Base-by-base conservation (phyloP, 1,284 basidiomycete genomes). In the Pseudozyma tsukubaensis region DNA sequence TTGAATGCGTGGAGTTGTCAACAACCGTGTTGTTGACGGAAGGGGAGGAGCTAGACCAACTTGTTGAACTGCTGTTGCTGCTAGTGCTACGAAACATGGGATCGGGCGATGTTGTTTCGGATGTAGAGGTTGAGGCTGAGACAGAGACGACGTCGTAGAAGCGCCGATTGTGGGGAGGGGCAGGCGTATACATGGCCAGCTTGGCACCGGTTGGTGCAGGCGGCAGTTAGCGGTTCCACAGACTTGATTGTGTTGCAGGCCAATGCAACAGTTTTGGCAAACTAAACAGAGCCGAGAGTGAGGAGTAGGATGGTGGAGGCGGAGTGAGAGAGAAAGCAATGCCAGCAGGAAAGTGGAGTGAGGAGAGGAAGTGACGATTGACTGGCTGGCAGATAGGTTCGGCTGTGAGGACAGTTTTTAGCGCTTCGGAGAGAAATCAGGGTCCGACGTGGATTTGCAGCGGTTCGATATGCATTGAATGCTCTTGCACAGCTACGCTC, bases 401-500 rank as follows among this genome's bases (percentile, higher is more conserved):
- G n/a, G 18, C 39, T 60, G 35, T 21, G 18, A 24, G 18, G 51
- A 35, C 47, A 48, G 39, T 58, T 59, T 29, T 54, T 12, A 40
- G 42, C 54, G 48, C 51, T 59, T 69, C 66, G 66, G 66, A 35
- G 59, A 54, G 10, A 11, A 51, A 59, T 63, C 47, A 69, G 66
- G 66, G 59, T 69, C 59, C 66, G 66, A 69, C 49, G 24, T 14
- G 52, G 48, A 32, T 24, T n/a, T 63, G 66, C 66, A 62, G 56
- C 39, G 16, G 21, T 19, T 37, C 18, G 35, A 39, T 4, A 12
- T 42, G 49, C 18, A 37, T 14, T 13, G 49, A 50, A 32, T 32
- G 18, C 35, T 45, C 11, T 45, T 45, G 37, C 24, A 12, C 12
- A 11, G 13, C 44, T 18, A 45, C 6, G 10, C 44, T 21, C 19